A percentile compares a stretch with the other conserved stretches of the same genome.
Conservation (phyloP, 2,329 filamentous ascomycete genomes). For the Claviceps sp. region DNA sequence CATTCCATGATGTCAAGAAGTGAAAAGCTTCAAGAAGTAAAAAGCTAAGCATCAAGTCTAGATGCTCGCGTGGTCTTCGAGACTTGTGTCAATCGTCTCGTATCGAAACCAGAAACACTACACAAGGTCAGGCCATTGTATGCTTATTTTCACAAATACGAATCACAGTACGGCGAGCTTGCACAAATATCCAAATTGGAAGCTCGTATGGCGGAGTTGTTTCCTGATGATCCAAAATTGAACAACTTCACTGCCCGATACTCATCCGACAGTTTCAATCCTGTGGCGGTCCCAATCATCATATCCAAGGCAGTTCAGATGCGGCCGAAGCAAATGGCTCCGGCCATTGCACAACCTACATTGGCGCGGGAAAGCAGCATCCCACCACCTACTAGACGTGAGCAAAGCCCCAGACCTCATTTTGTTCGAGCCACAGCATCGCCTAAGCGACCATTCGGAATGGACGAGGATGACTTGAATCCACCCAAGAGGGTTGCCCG, state of each 20-base stretch:
- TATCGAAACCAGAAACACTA: conserved; percentile 60
- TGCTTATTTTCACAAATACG: conserved; percentile 86
- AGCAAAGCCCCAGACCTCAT: conserved; percentile 34
- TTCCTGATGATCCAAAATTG: conserved; percentile 71
- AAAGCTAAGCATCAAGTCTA: conserved; percentile 21
- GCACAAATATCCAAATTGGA: conserved; percentile 84
- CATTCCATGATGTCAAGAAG: neutral
- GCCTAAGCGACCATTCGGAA: conserved; percentile 47
- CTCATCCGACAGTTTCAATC: conserved; percentile 60
- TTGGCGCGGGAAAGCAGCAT: conserved; percentile 32
- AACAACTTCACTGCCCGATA: conserved; percentile 66
- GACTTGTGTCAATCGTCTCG: conserved; percentile 73
- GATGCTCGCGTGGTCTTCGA: conserved; percentile 95
- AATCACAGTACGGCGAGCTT: conserved; percentile 86
- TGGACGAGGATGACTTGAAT: conserved; percentile 59
- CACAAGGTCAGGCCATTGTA: conserved; percentile 75
- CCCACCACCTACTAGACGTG: conserved; percentile 16
- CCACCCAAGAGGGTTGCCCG: conserved; percentile 77
- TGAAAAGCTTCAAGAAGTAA: neutral
- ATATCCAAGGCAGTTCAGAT: conserved; percentile 72
- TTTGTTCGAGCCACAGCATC: conserved; percentile 36
- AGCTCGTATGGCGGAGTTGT: conserved; percentile 85
- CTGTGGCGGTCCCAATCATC: conserved; percentile 66
- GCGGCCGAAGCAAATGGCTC: conserved; percentile 44
- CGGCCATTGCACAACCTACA: conserved; percentile 37